phyloP scores from a whole-genome alignment of 352 stramenopile genomes.

The Achlya hypogyna region DNA sequence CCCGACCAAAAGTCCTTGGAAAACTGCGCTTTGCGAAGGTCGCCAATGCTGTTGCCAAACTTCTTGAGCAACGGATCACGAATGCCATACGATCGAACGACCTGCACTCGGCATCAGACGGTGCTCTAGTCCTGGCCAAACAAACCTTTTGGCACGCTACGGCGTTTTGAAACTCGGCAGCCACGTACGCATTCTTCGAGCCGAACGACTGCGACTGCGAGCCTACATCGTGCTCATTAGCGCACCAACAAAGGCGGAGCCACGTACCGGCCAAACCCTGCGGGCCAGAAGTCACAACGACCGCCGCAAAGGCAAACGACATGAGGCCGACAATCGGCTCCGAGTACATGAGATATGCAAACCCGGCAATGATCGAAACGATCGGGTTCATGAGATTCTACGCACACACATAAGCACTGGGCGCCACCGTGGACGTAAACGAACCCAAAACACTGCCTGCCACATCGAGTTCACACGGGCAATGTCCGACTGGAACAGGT shows the following conservation, averaged over 20 bases:
- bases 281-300: slow-evolving; percentile 69
- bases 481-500: slow-evolving; percentile 80
- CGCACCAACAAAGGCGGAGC: too few relatives aligned
- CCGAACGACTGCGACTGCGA: slow-evolving; percentile 69
- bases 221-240: too few relatives aligned
- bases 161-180: slow-evolving; percentile 82
- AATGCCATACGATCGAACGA: slow-evolving; percentile 79
- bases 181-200: slow-evolving; percentile 82
- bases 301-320: slow-evolving; percentile 70
- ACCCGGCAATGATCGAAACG: slow-evolving; percentile 68
- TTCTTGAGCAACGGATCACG: slow-evolving; percentile 63
- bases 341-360: slow-evolving; percentile 77
- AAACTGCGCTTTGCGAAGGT: slow-evolving; percentile 76
- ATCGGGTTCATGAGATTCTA: slow-evolving; percentile 74
- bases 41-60: slow-evolving; percentile 36
- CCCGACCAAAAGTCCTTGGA: slow-evolving; percentile 85
- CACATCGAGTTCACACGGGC: slow-evolving; percentile 79
- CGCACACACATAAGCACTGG: background rate
- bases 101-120: too few relatives aligned
- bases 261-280: slow-evolving; percentile 56
- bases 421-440: too few relatives aligned
- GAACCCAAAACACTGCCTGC: slow-evolving; percentile 76
- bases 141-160: slow-evolving; percentile 78
- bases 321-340: slow-evolving; percentile 72
- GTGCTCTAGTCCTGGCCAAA: too few relatives aligned